Conservation (phyloP, 2,329 filamentous ascomycete genomes). For the Colletotrichum falcatum region DNA sequence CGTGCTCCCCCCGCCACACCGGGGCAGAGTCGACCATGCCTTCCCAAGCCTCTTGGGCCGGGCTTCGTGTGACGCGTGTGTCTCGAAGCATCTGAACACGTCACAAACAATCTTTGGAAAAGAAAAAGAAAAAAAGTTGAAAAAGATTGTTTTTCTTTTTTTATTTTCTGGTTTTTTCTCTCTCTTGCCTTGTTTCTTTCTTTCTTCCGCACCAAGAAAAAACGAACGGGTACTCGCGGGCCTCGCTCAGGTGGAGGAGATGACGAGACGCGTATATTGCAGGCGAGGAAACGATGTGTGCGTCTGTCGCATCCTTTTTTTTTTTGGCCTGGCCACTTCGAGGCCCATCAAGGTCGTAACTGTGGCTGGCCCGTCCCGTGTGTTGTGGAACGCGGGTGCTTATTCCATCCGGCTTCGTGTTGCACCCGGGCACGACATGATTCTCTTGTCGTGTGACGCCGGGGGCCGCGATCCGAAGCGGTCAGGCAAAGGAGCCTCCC, state of each 20-base stretch:
- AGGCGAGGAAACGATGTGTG: not conserved
- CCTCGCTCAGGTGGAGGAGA: slow-evolving; percentile 8
- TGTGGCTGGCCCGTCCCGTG: slow-evolving; percentile 2
- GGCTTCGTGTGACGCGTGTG: not conserved
- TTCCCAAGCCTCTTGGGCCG: not conserved
- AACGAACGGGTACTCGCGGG: slow-evolving; percentile 8
- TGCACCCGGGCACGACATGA: slow-evolving; percentile 26
- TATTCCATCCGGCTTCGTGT: slow-evolving; percentile 6
- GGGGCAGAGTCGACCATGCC: not conserved
- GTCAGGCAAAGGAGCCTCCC: slow-evolving; percentile 11
- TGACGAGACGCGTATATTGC: not conserved
- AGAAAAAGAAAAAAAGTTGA: not conserved
- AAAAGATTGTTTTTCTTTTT: too few species aligned
- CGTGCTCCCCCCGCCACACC: not conserved
- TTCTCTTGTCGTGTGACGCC: slow-evolving; percentile 26
- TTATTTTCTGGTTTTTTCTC: too few species aligned
- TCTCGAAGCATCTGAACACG: slow-evolving; percentile 10
- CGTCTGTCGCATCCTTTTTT: not conserved
- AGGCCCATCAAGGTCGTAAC: not conserved
- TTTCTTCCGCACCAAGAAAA: not conserved
- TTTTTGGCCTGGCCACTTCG: not conserved
- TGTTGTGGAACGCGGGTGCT: not conserved
- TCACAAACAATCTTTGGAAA: not conserved
- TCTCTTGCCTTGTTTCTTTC: too few species aligned
- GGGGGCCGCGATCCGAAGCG: not conserved